A percentile compares a stretch with the other conserved stretches of the same genome.
Conservation (phyloP, 2,329 filamentous ascomycete genomes). For the Microcyclosporella mali region DNA sequence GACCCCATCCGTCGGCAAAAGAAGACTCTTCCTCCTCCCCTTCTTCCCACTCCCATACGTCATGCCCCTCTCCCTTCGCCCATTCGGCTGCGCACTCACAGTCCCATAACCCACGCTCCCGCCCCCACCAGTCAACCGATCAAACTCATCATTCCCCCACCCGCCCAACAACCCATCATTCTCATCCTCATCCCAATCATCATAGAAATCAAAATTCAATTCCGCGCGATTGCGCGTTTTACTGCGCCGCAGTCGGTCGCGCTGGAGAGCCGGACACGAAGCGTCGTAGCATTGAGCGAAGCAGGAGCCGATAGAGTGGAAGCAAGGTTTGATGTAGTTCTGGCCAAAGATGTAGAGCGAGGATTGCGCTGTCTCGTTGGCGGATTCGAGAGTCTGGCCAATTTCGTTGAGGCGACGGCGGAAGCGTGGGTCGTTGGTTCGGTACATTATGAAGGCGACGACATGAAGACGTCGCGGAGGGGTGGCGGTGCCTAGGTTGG, state of each 20-base stretch:
- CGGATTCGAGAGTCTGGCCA: conserved; percentile 80
- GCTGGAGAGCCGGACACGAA: conserved; percentile 33
- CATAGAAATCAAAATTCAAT: conserved; percentile 92
- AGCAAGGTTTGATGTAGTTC: conserved; percentile 74
- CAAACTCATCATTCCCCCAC: conserved; percentile 73
- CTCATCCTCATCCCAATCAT: conserved; percentile 79
- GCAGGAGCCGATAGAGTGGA: conserved; percentile 59
- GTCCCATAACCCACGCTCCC: conserved; percentile 39
- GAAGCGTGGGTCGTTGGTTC: conserved; percentile 70
- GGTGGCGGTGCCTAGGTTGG: too few relatives aligned
- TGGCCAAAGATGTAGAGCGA: conserved; percentile 86
- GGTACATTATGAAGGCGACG: conserved; percentile 46
- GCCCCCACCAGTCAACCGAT: conserved; percentile 62
- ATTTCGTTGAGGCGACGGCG: conserved; percentile 92
- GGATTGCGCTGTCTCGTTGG: conserved; percentile 85
- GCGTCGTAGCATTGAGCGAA: conserved; percentile 63
- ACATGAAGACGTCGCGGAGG: conserved; percentile 23
- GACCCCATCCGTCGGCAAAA: conserved; percentile 44
- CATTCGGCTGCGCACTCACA: conserved; percentile 45
- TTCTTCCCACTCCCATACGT: conserved; percentile 54
- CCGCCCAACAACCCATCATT: conserved; percentile 64
- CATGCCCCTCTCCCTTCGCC: conserved; percentile 72
- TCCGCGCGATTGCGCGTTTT: conserved; percentile 68
- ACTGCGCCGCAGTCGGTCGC: conserved; percentile 52
- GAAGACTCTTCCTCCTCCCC: conserved; percentile 49